A percentile compares a stretch with the other conserved stretches of the same genome.
These are phyloP conservation scores for Cladophialophora chaetospira DNA, from an alignment of 2,329 filamentous ascomycete species.

Conservation along the genomic window DNA sequence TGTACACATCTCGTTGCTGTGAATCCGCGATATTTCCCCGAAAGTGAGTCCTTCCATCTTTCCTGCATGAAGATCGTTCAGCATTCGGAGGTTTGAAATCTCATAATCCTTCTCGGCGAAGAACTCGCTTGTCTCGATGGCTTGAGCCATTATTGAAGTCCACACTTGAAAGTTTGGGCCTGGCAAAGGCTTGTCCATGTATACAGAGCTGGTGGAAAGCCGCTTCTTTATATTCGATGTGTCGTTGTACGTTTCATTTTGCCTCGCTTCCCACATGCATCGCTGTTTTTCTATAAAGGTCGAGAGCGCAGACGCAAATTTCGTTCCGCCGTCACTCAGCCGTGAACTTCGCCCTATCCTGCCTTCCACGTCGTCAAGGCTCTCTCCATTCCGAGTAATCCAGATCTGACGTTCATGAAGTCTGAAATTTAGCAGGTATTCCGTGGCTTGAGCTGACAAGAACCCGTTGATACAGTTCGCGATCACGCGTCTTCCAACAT, in stretches of 20 bases:
- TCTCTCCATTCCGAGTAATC: conserved; percentile 95
- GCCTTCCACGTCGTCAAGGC: conserved; percentile 78
- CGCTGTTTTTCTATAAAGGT: conserved; percentile 81
- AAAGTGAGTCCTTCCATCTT: conserved; percentile 95
- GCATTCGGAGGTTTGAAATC: conserved; percentile 94
- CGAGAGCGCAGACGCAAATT: conserved; percentile 76
- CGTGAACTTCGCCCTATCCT: conserved; percentile 89
- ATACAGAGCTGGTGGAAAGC: conserved; percentile 53
- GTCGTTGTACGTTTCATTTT: conserved; percentile 44
- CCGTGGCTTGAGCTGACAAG: conserved; percentile 84
- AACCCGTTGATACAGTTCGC: conserved; percentile 89
- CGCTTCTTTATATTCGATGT: neutral
- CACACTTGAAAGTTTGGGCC: conserved; percentile 95
- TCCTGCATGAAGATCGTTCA: conserved; percentile 93
- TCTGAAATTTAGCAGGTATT: conserved; percentile 95
- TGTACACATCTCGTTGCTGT: conserved; percentile 76
- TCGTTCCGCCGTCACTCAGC: conserved; percentile 75
- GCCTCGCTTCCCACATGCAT: conserved; percentile 69
- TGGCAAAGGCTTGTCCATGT: conserved; percentile 65
- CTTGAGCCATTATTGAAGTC: conserved; percentile 93
- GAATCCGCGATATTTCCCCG: conserved; percentile 74
- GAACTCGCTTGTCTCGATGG: conserved; percentile 80
- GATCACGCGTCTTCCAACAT: conserved; percentile 91
- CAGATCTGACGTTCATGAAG: conserved; percentile 93
- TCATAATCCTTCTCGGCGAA: conserved; percentile 96